Evolutionary conservation across 345 rosid genomes (phyloP).

Genomic region (Clarkia xantiana): DNA sequence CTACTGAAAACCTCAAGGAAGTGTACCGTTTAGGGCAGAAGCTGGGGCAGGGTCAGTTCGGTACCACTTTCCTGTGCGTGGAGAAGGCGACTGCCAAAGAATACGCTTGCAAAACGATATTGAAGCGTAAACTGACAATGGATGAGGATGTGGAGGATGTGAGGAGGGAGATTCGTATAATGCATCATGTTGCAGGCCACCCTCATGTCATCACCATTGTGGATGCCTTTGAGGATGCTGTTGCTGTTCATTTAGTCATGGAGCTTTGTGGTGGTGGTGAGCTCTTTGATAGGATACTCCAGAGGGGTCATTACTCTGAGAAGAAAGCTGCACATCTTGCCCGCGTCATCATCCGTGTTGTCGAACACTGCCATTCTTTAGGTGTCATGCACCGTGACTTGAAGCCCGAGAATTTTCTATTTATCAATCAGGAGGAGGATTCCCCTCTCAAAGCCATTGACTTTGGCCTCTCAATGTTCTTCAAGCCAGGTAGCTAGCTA

Average conservation of each 20-base stretch:
- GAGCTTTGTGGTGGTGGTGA: constrained; percentile 90
- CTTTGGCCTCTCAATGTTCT: constrained; percentile 83
- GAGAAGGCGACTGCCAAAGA: constrained; percentile 56
- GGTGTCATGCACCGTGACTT: constrained; percentile 94
- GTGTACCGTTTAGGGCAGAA: constrained; percentile 62
- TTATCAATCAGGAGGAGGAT: constrained; percentile 53
- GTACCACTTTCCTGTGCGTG: constrained; percentile 66
- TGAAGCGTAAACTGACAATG: constrained; percentile 63
- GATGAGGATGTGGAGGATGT: constrained; percentile 75
- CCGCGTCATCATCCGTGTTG: constrained; percentile 61
- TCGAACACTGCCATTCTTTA: constrained; percentile 75
- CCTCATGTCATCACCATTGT: constrained; percentile 69
- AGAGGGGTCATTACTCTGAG: constrained; percentile 73
- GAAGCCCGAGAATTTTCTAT: constrained; percentile 95
- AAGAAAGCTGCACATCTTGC: constrained; percentile 77
- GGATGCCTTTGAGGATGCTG: constrained; percentile 78
- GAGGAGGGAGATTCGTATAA: constrained; percentile 82
- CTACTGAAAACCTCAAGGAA: constrained; percentile 65
- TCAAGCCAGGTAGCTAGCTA: constrained; percentile 50
- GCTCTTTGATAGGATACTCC: constrained; percentile 78
- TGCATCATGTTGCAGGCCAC: constrained; percentile 87
- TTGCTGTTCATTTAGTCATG: constrained; percentile 78
- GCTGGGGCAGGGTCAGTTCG: constrained; percentile 90
- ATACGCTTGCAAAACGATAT: constrained; percentile 71
- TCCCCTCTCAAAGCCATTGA: constrained; percentile 68